A percentile compares a stretch with the other conserved stretches of the same genome.
Conservation (phyloP, 2,329 filamentous ascomycete species). For the Colletotrichum falcatum region DNA sequence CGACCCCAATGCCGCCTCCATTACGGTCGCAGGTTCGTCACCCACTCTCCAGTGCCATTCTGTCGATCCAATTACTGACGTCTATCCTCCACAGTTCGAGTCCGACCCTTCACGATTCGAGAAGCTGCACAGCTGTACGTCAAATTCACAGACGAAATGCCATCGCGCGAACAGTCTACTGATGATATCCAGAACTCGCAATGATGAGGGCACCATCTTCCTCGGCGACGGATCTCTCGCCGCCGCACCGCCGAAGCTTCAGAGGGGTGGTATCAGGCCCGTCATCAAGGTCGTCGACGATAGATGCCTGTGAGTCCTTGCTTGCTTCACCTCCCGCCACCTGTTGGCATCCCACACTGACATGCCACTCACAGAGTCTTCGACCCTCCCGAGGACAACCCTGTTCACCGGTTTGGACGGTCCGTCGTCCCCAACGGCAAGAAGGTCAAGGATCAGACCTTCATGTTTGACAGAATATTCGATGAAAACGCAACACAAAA, state of each 20-base stretch:
- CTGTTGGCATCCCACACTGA: slow-evolving; percentile 41
- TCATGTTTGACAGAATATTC: slow-evolving; percentile 96
- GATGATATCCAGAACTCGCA: slow-evolving; percentile 52
- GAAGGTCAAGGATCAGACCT: slow-evolving; percentile 96
- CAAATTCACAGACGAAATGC: neutral
- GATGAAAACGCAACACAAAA: slow-evolving; percentile 93
- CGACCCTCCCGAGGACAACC: slow-evolving; percentile 95
- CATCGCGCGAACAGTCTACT: slow-evolving; percentile 2
- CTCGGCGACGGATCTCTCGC: slow-evolving; percentile 97
- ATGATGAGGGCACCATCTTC: slow-evolving; percentile 89
- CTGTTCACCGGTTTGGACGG: slow-evolving; percentile 87
- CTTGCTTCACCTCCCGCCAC: neutral
- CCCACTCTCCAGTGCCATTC: neutral
- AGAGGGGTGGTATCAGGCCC: slow-evolving; percentile 86
- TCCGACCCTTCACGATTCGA: slow-evolving; percentile 82
- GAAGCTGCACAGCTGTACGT: slow-evolving; percentile 90
- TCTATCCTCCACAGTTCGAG: slow-evolving; percentile 64
- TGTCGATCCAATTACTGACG: slow-evolving; percentile 14
- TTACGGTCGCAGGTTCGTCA: slow-evolving; percentile 67
- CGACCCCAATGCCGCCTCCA: slow-evolving; percentile 67
- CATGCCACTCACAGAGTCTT: slow-evolving; percentile 75
- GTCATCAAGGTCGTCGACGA: slow-evolving; percentile 98
- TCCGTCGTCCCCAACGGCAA: slow-evolving; percentile 87
- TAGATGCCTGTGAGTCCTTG: slow-evolving; percentile 87
- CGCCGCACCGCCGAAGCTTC: slow-evolving; percentile 85